A percentile compares a stretch with the other conserved stretches of the same genome.
Evolutionary conservation across 257 asterid genomes (phyloP).

Genomic region (Solanum tarapatanum): DNA sequence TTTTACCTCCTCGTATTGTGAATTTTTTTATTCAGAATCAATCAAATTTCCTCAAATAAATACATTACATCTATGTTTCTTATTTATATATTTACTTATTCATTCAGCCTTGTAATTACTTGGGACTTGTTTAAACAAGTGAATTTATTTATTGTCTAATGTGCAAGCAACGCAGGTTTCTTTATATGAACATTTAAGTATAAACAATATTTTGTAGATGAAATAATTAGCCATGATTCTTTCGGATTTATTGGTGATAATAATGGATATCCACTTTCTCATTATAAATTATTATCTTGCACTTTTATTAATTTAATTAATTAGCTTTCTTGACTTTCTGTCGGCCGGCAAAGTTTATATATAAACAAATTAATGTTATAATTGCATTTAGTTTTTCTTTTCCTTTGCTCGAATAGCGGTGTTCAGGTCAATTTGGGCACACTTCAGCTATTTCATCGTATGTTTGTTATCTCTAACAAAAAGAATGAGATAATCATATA

Average conservation of each 20-base stretch:
- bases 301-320: not conserved
- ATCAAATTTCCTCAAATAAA: no score
- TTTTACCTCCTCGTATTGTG: not conserved
- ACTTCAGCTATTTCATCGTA: not conserved
- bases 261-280: not conserved
- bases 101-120: not conserved
- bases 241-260: not conserved
- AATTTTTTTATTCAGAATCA: not conserved
- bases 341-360: not conserved
- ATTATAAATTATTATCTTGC: not conserved
- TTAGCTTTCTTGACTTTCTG: not conserved
- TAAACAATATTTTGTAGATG: not conserved
- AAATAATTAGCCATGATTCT: not conserved
- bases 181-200: not conserved
- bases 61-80: not conserved
- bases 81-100: not conserved
- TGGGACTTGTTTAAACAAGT: not conserved
- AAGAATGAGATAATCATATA: not conserved
- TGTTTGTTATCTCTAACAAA: not conserved
- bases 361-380: no score
- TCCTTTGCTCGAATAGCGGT: rapidly evolving
- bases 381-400: no score
- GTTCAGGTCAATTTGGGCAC: rapidly evolving
- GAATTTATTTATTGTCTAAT: not conserved
- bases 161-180: not conserved